Evolutionary conservation across 192 early-diverging fungal species (phyloP).

Genomic region (Coemansia asiatica): DNA sequence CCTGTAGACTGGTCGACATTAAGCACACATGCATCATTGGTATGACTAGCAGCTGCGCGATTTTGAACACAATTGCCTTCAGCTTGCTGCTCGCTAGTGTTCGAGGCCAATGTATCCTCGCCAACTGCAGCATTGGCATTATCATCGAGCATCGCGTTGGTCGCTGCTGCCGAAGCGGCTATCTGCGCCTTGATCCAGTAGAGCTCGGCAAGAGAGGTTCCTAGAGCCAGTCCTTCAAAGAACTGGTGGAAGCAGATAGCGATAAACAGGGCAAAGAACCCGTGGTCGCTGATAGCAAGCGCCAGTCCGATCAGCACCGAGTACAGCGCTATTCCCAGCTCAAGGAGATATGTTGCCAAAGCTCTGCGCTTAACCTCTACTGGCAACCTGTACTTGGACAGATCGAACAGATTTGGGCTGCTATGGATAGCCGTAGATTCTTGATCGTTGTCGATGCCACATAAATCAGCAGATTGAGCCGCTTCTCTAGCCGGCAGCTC

Average conservation of each 20-base stretch:
- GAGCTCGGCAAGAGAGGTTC: conserved; percentile 66
- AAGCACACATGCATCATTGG: neutral
- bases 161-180: conserved; percentile 1
- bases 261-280: conserved; percentile 60
- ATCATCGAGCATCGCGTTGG: neutral
- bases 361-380: conserved; percentile 34
- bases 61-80: neutral
- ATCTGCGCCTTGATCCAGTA: conserved; percentile 51
- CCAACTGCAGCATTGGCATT: neutral
- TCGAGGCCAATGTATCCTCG: neutral
- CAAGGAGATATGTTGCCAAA: conserved; percentile 66
- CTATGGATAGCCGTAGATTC: conserved; percentile 35
- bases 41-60: conserved; percentile 1
- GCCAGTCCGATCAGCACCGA: conserved; percentile 74
- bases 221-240: conserved; percentile 75
- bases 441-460: conserved; percentile 11
- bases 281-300: conserved; percentile 45
- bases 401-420: neutral
- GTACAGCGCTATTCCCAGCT: conserved; percentile 72
- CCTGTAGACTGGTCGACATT: neutral
- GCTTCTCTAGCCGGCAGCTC: no score
- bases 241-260: conserved; percentile 73
- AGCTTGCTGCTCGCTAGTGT: neutral
- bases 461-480: neutral
- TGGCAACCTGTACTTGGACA: neutral